Evolutionary conservation across 805 yeast genomes (phyloP), one percentile per base, ranked within the genome.

Genomic region (Naumovozyma castellii): DNA sequence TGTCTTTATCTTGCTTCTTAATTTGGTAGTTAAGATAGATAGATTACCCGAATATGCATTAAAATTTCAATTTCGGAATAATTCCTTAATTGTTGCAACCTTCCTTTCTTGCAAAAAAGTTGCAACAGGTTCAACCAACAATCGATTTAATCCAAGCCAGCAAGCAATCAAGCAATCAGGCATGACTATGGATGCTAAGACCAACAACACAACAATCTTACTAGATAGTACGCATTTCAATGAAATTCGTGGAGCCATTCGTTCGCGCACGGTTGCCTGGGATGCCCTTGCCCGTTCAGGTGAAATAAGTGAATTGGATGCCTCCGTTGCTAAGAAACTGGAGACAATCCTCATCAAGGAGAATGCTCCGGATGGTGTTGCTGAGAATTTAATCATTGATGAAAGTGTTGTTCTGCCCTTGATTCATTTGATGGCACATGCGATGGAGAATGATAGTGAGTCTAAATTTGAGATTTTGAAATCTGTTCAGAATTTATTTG

Each of bases 251-350:
- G 68, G 72, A 47, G 76, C 76, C 45, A 78, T 86, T 46, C 71
- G 92, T 52, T 80, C 84, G 44, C 75, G 92, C 47, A 78, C 88
- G 25, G 75, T 87, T 41, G 94, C 94, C 25, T 88, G 97, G 97
- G 94, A 84, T 54, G 94, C 94, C 8, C 77, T 83, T 51, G 79
- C 84, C 9, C 72, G 95, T 40, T 79, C 88, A 15, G 78, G 75
- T 36, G 73, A 78, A 34, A 68, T 88, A 30, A 65, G 79, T 34
- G 72, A 71, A 37, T 76, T 75, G 44, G 92, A 85, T 57, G 90
- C 88, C 9, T 71, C 71, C 38, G 64, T 50, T 31, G 60, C 60
- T 19, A 59, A 59, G 40, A 44, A 47, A 14, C 40, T 58, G 38
- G 62, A 60, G 37, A 56, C 51, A 33, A 38, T 48, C 12, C 41